Conservation (phyloP, 305 asterid genomes). For the Rubia occidens region DNA sequence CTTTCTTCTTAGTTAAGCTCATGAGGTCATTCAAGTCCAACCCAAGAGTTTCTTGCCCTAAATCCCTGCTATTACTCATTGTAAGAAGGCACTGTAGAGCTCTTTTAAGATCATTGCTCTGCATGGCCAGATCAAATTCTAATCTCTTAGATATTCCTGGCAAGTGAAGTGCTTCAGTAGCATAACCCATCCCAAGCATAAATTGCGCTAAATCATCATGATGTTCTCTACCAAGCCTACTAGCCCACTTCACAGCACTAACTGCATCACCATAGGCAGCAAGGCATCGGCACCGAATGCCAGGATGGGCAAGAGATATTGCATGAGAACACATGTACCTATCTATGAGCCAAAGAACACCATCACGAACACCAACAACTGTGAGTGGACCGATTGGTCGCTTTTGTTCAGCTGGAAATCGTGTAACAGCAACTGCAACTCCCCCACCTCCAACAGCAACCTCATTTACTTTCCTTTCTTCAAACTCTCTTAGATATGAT, state of each 20-base stretch:
- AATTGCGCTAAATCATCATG: constrained; percentile 94
- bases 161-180: constrained; percentile 96
- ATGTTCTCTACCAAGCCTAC: constrained; percentile 92
- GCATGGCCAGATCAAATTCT: constrained; percentile 93
- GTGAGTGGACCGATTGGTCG: constrained; percentile 91
- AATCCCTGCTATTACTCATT: constrained; percentile 92
- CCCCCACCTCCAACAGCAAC: constrained; percentile 99
- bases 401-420: constrained; percentile 93
- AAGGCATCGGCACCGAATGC: constrained; percentile 89
- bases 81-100: constrained; percentile 89
- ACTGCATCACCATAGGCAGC: constrained; percentile 99
- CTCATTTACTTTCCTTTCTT: constrained; percentile 67
- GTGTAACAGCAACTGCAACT: constrained; percentile 86
- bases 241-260: constrained; percentile 98
- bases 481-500: constrained; percentile 45
- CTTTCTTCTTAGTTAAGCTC: constrained; percentile 79
- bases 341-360: constrained; percentile 89
- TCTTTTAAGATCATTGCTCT: constrained; percentile 81
- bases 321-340: constrained; percentile 95
- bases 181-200: constrained; percentile 98
- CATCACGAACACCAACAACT: constrained; percentile 87
- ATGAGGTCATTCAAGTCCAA: constrained; percentile 78
- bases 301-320: constrained; percentile 90
- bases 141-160: constrained; percentile 93
- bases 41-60: constrained; percentile 85